A percentile compares a stretch with the other conserved stretches of the same genome.
These are phyloP conservation scores for Cadophora luteo-olivacea DNA, from an alignment of 2,329 filamentous ascomycete species.

Conservation along the genomic window DNA sequence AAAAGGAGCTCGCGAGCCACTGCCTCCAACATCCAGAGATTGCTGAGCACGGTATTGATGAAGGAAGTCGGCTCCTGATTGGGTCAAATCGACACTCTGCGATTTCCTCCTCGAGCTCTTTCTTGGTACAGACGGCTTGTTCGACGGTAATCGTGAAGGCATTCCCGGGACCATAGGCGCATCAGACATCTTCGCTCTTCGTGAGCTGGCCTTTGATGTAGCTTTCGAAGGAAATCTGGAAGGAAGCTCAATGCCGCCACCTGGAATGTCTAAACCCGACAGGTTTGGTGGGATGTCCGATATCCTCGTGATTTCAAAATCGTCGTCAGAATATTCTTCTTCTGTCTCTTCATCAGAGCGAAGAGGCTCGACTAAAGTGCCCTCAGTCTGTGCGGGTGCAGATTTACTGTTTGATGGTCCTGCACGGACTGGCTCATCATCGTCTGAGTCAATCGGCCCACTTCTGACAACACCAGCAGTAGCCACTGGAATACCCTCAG, in stretches of 20 bases:
- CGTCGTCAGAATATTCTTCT: slow-evolving; percentile 55
- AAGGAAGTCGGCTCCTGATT: slow-evolving; percentile 23
- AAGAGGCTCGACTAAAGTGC: slow-evolving; percentile 38
- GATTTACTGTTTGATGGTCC: slow-evolving; percentile 42
- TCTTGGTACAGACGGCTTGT: slow-evolving; percentile 62
- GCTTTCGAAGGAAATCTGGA: slow-evolving; percentile 67
- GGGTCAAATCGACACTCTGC: slow-evolving; percentile 38
- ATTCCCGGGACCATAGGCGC: slow-evolving; percentile 50
- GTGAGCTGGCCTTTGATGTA: slow-evolving; percentile 48
- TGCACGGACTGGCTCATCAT: slow-evolving; percentile 58
- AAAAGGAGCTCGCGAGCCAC: slow-evolving; percentile 57
- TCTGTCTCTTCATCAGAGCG: slow-evolving; percentile 53
- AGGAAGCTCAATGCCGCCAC: slow-evolving; percentile 53
- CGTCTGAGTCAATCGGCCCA: slow-evolving; percentile 67
- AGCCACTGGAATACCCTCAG: slow-evolving; percentile 69
- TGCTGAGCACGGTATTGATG: slow-evolving; percentile 31
- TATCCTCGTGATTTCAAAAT: slow-evolving; percentile 50
- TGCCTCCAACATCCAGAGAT: slow-evolving; percentile 34
- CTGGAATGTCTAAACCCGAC: slow-evolving; percentile 60
- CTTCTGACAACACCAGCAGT: slow-evolving; percentile 44
- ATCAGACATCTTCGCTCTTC: slow-evolving; percentile 26
- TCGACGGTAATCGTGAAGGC: slow-evolving; percentile 29
- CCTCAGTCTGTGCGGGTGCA: slow-evolving; percentile 36
- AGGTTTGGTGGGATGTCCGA: slow-evolving; percentile 61
- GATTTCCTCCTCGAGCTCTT: slow-evolving; percentile 71